A percentile compares a stretch with the other conserved stretches of the same genome.
Evolutionary conservation across 768 basidiomycete species (phyloP).

Genomic region (Mycena vulgaris): DNA sequence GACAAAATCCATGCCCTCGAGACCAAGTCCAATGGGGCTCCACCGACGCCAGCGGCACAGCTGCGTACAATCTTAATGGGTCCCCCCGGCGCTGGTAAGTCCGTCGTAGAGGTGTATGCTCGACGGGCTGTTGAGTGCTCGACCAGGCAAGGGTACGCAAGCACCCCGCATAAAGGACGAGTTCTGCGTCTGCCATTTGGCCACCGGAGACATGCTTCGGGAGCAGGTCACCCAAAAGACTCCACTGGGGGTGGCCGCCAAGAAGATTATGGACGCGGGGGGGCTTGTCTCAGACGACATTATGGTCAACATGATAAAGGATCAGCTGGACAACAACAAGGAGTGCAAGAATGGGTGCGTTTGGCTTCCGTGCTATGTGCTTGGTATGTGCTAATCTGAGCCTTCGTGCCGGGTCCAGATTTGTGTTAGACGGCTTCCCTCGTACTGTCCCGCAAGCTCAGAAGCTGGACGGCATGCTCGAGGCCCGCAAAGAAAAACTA

Average conservation of each 20-base stretch:
- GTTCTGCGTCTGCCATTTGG: slow-evolving; percentile 98
- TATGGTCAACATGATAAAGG: slow-evolving; percentile 97
- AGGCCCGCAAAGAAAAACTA: slow-evolving; percentile 85
- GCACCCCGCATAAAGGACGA: slow-evolving; percentile 93
- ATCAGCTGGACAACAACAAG: slow-evolving; percentile 94
- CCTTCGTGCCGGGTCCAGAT: slow-evolving; percentile 63
- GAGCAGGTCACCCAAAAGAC: slow-evolving; percentile 94
- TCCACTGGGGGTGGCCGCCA: slow-evolving; percentile 89
- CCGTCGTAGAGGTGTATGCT: slow-evolving; percentile 3
- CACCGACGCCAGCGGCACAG: slow-evolving; percentile 76
- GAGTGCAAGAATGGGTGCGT: slow-evolving; percentile 95
- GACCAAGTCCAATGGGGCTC: slow-evolving; percentile 69
- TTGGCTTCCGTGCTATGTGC: slow-evolving; percentile 2
- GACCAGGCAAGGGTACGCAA: slow-evolving; percentile 96
- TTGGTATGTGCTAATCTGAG: slow-evolving; percentile 7
- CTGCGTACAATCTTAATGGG: slow-evolving; percentile 94
- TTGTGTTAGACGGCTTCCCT: slow-evolving; percentile 99
- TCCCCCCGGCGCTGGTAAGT: slow-evolving; percentile 95
- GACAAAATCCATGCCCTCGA: slow-evolving; percentile 91
- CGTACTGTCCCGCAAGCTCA: slow-evolving; percentile 96
- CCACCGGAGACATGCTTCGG: slow-evolving; percentile 98
- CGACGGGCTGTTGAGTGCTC: slow-evolving; percentile 14
- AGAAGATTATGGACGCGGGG: slow-evolving; percentile 98
- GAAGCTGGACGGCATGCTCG: slow-evolving; percentile 95
- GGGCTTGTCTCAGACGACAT: slow-evolving; percentile 97